Evolutionary conservation across 2,329 filamentous ascomycete genomes (phyloP), one percentile per base, ranked within the genome.

Genomic region (Fusarium globosum): DNA sequence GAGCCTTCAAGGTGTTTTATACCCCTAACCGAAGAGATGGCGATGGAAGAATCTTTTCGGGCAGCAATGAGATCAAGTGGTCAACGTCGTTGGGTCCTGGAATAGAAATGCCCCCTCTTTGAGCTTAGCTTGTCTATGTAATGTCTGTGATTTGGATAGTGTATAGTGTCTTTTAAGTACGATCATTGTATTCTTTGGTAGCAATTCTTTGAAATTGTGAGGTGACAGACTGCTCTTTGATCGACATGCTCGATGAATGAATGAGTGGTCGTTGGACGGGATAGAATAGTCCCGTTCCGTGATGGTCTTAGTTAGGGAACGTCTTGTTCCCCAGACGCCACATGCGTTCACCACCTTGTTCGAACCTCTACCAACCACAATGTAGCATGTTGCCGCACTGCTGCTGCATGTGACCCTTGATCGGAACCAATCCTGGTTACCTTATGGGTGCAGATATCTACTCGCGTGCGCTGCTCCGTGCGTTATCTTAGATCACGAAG

Each of bases 111-210:
- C 59, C 69, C 56, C 53, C 39, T 62, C 49, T 69, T 70, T 38
- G 61, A 72, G 58, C 36, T 69, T 65, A 57, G 59, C 74, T 60
- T 75, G 75, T 74, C 66, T 71, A 65, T 69, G 73, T 77, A 77
- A 76, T 77, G 71, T 70, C 55, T 77, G 68, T 74, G 62, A 76
- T 76, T 63, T 67, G 66, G 62, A 66, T 77, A 77, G 60, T 74
- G 68, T 76, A 61, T 74, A 76, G 71, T 73, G 62, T 75, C 52
- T 58, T 46, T 67, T 69, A 51, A 72, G 63, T 53, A 33, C 60
- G 41, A 51, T 53, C 58, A 71, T 75, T 65, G 53, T 51, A 45
- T 45, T 30, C 36, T 39, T 61, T 26, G 39, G 38, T 53, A 42
- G 26, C 36, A 39, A 48, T 38, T 15, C 12, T n/a, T 18, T 28